Conservation (phyloP, 169 alveolate species). For the Plasmodium berghei region DNA sequence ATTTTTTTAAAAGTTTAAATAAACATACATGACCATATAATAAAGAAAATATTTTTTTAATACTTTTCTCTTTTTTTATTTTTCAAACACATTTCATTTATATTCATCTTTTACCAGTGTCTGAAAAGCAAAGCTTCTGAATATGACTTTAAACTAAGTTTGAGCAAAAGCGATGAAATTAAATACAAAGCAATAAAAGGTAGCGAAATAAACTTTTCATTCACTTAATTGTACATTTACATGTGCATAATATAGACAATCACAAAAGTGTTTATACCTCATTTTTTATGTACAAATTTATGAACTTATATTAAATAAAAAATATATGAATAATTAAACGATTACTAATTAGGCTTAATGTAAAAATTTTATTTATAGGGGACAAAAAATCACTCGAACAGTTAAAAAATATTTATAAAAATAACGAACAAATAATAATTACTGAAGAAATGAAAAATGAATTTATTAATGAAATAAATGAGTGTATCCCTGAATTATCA, state of each 20-base stretch:
- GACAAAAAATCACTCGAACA: constrained; percentile 37
- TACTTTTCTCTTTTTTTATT: not conserved
- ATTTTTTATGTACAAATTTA: too few species aligned
- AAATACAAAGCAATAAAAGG: constrained; percentile 67
- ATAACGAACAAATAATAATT: constrained; percentile 25
- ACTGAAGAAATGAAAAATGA: constrained; percentile 26
- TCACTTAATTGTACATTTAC: not conserved
- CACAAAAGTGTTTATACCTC: too few species aligned
- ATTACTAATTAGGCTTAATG: too few species aligned
- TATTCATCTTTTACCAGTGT: not conserved
- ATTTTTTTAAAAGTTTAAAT: not conserved
- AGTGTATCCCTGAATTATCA: constrained; percentile 19
- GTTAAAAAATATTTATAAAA: constrained; percentile 51
- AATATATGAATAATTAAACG: too few species aligned
- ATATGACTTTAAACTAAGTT: constrained; percentile 22
- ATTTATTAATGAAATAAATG: constrained; percentile 47
- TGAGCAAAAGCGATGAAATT: constrained; percentile 60
- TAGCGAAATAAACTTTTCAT: not conserved
- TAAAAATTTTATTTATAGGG: not conserved
- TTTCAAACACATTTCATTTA: not conserved
- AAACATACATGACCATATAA: not conserved
- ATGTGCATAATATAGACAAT: too few species aligned
- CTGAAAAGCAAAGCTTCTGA: constrained; percentile 19
- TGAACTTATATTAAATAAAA: too few species aligned
- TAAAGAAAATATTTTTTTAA: too few species aligned